These are phyloP conservation scores for Sporothrix schenckii DNA, from an alignment of 2,329 filamentous ascomycete species.

Conservation along the genomic window DNA sequence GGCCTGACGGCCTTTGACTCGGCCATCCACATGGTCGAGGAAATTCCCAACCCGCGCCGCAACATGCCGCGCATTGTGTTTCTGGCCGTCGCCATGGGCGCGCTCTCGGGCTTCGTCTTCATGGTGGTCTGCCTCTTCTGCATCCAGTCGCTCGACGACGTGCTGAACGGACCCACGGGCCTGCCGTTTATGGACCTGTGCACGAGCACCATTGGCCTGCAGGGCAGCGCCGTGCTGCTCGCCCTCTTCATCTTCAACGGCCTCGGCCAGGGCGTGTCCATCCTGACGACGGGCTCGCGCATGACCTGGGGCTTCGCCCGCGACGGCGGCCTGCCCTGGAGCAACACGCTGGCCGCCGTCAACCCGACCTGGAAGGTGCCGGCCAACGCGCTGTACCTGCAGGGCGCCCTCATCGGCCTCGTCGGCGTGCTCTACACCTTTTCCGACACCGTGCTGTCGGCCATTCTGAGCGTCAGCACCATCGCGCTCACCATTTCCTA, in stretches of 20 bases:
- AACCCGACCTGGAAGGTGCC: conserved; percentile 48
- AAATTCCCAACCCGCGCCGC: conserved; percentile 41
- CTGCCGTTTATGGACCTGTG: conserved; percentile 53
- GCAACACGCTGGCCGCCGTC: conserved; percentile 46
- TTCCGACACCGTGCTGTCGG: conserved; percentile 55
- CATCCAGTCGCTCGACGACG: conserved; percentile 30
- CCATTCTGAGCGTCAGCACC: conserved; percentile 59
- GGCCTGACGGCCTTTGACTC: conserved; percentile 41
- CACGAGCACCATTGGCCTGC: conserved; percentile 47
- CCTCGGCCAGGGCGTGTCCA: conserved; percentile 42
- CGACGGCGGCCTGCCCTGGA: conserved; percentile 50
- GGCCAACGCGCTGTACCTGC: conserved; percentile 32
- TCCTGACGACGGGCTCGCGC: conserved; percentile 46
- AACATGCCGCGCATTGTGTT: conserved; percentile 44
- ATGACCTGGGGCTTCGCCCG: conserved; percentile 52
- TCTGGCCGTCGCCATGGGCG: conserved; percentile 43
- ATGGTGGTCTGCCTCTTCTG: conserved; percentile 34
- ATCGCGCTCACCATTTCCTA: conserved; percentile 59
- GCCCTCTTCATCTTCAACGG: conserved; percentile 51
- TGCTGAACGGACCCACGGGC: conserved; percentile 44
- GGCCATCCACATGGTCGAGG: conserved; percentile 47
- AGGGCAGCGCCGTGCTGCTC: conserved; percentile 43
- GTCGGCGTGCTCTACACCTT: conserved; percentile 52
- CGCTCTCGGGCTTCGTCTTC: conserved; percentile 42
- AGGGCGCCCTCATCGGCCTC: conserved; percentile 31